Percentiles rank a stretch among this genome's conserved stretches.
Evolutionary conservation across 352 stramenopile species (phyloP).

Genomic region (Phytophthora cactorum): DNA sequence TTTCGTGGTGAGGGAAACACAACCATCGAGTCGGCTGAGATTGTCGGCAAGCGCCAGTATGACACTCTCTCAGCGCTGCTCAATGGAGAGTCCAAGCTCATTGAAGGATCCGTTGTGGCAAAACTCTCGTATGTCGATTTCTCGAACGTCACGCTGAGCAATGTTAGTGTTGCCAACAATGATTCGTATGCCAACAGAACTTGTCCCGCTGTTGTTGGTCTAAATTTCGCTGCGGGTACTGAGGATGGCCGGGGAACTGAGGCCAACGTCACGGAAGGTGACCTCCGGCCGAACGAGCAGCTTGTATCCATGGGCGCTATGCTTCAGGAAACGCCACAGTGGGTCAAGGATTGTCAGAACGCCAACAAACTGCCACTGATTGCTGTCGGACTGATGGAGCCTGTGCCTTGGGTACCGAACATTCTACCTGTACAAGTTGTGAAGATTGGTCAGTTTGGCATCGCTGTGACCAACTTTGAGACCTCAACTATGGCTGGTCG

Average conservation of each 20-base stretch:
- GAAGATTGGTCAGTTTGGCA: constrained; percentile 56
- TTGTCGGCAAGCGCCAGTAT: constrained; percentile 50
- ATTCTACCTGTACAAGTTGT: constrained; percentile 66
- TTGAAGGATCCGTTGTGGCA: not conserved
- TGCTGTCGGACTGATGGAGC: constrained; percentile 46
- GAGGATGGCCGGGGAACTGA: constrained; percentile 11
- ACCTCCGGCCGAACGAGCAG: constrained; percentile 1
- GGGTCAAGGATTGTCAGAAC: constrained; percentile 52
- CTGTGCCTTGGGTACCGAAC: constrained; percentile 46
- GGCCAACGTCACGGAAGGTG: not conserved
- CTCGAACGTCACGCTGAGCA: not conserved
- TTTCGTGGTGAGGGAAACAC: constrained; percentile 43
- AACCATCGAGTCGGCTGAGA: constrained; percentile 50
- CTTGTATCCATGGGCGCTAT: not conserved
- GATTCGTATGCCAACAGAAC: not conserved
- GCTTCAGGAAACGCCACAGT: constrained; percentile 29
- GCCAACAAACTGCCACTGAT: constrained; percentile 50
- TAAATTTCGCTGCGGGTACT: not conserved
- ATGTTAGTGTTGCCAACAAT: not conserved
- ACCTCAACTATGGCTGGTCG: constrained; percentile 67
- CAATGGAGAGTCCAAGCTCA: not conserved
- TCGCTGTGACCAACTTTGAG: constrained; percentile 66
- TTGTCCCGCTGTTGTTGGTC: not conserved
- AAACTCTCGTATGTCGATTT: constrained; percentile 4
- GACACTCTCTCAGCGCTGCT: constrained; percentile 41